Evolutionary conservation across 1,139 yeast genomes (phyloP).

Genomic region (Pichia kudriavzevii): DNA sequence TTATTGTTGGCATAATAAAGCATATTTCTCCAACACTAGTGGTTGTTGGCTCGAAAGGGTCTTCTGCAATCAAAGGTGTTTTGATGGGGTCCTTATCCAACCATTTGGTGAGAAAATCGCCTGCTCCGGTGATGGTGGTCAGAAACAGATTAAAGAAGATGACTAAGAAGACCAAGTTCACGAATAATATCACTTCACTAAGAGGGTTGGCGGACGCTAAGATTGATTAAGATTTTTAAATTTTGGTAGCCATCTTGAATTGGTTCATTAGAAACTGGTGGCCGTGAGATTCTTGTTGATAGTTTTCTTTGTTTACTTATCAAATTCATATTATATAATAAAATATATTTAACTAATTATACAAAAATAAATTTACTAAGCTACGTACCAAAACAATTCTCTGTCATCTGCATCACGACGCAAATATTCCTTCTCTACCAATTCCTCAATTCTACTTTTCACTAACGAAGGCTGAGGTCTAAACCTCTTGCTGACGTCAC

Average conservation of each 20-base stretch:
- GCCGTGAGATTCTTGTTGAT: no score
- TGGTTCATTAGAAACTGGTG: no score
- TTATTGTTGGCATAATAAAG: slow-evolving; percentile 75
- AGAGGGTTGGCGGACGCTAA: slow-evolving; percentile 30
- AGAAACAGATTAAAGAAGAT: slow-evolving; percentile 74
- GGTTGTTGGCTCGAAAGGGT: slow-evolving; percentile 75
- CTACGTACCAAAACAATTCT: slow-evolving; percentile 64
- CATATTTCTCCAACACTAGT: slow-evolving; percentile 78
- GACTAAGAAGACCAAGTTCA: slow-evolving; percentile 43
- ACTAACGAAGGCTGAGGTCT: slow-evolving; percentile 53
- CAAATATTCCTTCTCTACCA: slow-evolving; percentile 78
- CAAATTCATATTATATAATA: no score
- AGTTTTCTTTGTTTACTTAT: no score
- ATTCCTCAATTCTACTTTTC: slow-evolving; percentile 70
- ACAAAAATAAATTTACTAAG: slow-evolving; percentile 28
- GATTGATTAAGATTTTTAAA: slow-evolving; percentile 28
- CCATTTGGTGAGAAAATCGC: slow-evolving; percentile 66
- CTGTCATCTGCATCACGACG: slow-evolving; percentile 62
- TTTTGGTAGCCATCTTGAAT: no score
- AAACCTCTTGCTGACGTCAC: slow-evolving; percentile 58
- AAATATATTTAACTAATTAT: background rate
- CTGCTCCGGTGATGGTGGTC: slow-evolving; percentile 89
- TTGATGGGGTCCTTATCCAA: slow-evolving; percentile 69
- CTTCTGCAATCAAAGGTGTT: slow-evolving; percentile 68
- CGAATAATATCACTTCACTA: slow-evolving; percentile 26